Evolutionary conservation across 2,329 filamentous ascomycete species (phyloP).

Genomic region (Gnomoniopsis sp.): DNA sequence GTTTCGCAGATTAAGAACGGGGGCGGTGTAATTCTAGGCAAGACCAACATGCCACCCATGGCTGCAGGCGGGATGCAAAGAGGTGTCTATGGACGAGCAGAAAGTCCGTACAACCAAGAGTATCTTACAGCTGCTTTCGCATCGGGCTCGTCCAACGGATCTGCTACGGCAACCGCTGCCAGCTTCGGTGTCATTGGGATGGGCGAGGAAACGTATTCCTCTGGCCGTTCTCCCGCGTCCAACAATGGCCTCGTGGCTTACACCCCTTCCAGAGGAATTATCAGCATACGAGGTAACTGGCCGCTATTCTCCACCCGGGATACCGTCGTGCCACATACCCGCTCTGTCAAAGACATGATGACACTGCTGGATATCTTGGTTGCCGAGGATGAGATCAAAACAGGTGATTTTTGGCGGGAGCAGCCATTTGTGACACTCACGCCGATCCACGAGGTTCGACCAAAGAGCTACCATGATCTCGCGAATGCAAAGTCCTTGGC

Average conservation of each 20-base stretch:
- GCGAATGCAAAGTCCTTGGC: slow-evolving; percentile 29
- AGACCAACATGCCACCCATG: slow-evolving; percentile 60
- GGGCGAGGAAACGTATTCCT: slow-evolving; percentile 53
- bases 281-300: slow-evolving; percentile 1
- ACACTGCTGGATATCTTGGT: slow-evolving; percentile 45
- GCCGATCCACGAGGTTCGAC: slow-evolving; percentile 28
- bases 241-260: slow-evolving; percentile 9
- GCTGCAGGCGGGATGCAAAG: slow-evolving; percentile 56
- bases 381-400: slow-evolving; percentile 34
- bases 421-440: slow-evolving; percentile 41
- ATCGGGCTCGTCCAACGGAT: slow-evolving; percentile 57
- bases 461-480: slow-evolving; percentile 30
- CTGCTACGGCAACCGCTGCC: slow-evolving; percentile 46
- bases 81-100: slow-evolving; percentile 52
- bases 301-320: slow-evolving; percentile 7
- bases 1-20: slow-evolving; percentile 43
- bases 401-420: slow-evolving; percentile 52
- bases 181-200: slow-evolving; percentile 52
- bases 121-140: slow-evolving; percentile 53
- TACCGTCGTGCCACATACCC: slow-evolving; percentile 22
- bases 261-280: slow-evolving; percentile 2
- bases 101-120: slow-evolving; percentile 51
- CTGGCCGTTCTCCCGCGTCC: slow-evolving; percentile 42
- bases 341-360: slow-evolving; percentile 48
- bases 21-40: slow-evolving; percentile 49